Evolutionary conservation across 805 yeast genomes (phyloP).

Genomic region (Yarrowia osloensis): DNA sequence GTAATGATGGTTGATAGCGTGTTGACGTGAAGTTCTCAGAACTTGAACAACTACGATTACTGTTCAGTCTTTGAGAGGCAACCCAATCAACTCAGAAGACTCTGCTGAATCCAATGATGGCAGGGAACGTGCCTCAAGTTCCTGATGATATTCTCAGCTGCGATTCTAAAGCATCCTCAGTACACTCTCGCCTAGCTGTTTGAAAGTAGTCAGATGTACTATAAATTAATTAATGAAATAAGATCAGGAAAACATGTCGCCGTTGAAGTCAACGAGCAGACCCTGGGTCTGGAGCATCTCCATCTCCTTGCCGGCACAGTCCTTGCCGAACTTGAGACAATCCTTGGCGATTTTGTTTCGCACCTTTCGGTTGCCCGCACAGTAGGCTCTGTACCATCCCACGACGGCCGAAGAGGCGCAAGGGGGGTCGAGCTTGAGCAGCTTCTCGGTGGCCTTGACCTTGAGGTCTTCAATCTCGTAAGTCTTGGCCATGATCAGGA

Average conservation of each 20-base stretch:
- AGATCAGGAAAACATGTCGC: neutral
- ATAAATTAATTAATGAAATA: too few species aligned
- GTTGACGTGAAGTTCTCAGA: too few species aligned
- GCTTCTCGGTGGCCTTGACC: conserved; percentile 15
- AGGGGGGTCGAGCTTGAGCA: conserved; percentile 6
- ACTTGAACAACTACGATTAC: too few species aligned
- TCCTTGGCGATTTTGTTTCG: conserved; percentile 20
- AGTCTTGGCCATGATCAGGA: conserved; percentile 19
- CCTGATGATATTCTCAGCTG: too few species aligned
- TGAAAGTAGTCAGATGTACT: neutral
- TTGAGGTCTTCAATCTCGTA: conserved; percentile 22
- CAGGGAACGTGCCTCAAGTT: too few species aligned
- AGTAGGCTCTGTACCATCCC: conserved; percentile 29
- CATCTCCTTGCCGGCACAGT: conserved; percentile 6
- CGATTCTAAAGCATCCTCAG: too few species aligned
- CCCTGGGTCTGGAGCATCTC: conserved; percentile 27
- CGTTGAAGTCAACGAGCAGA: conserved; percentile 1
- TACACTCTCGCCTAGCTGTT: too few species aligned
- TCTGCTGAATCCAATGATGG: too few species aligned
- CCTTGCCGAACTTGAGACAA: conserved; percentile 8
- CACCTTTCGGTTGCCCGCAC: conserved; percentile 11
- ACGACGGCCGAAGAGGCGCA: neutral
- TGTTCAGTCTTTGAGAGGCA: too few species aligned
- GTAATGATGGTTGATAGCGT: too few species aligned
- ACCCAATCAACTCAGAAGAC: too few species aligned